These are phyloP conservation scores for Globisporangium barbulae DNA, from an alignment of 352 stramenopile genomes.

Conservation along the genomic window DNA sequence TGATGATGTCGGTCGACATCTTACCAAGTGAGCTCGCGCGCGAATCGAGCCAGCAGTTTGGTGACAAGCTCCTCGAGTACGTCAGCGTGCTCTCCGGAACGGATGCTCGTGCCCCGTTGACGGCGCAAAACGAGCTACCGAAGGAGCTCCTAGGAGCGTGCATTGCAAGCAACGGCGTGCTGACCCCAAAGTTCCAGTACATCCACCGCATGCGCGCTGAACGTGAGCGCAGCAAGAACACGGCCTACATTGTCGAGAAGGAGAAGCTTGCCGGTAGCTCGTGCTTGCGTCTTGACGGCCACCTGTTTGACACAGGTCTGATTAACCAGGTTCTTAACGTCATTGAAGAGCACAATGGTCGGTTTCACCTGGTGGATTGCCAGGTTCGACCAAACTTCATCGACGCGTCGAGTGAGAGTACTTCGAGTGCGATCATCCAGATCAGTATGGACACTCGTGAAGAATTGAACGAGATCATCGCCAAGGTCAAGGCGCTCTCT, in stretches of 20 bases:
- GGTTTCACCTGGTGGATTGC: constrained; percentile 91
- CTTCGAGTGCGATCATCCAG: constrained; percentile 78
- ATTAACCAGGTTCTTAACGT: constrained; percentile 96
- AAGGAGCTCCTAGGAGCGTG: constrained; percentile 85
- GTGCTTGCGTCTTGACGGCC: constrained; percentile 83
- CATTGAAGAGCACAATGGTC: constrained; percentile 86
- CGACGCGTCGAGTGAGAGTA: constrained; percentile 32
- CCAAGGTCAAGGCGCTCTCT: constrained; percentile 82
- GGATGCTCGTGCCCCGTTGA: constrained; percentile 49
- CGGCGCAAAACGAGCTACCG: constrained; percentile 57
- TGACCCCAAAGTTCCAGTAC: constrained; percentile 89
- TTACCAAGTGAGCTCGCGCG: constrained; percentile 92
- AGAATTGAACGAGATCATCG: constrained; percentile 81
- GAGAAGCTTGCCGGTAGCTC: constrained; percentile 74
- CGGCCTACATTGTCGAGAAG: constrained; percentile 63
- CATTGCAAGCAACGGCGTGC: constrained; percentile 86
- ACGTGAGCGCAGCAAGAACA: constrained; percentile 65
- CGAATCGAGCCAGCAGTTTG: constrained; percentile 96
- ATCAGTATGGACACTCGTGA: constrained; percentile 72
- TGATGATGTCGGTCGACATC: constrained; percentile 96
- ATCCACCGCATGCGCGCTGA: constrained; percentile 90
- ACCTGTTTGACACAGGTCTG: constrained; percentile 95
- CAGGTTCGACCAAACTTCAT: constrained; percentile 83
- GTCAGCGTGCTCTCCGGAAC: constrained; percentile 57
- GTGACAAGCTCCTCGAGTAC: constrained; percentile 89